Conservation (phyloP, 2,329 filamentous ascomycete species). For the Penicillium sp. region DNA sequence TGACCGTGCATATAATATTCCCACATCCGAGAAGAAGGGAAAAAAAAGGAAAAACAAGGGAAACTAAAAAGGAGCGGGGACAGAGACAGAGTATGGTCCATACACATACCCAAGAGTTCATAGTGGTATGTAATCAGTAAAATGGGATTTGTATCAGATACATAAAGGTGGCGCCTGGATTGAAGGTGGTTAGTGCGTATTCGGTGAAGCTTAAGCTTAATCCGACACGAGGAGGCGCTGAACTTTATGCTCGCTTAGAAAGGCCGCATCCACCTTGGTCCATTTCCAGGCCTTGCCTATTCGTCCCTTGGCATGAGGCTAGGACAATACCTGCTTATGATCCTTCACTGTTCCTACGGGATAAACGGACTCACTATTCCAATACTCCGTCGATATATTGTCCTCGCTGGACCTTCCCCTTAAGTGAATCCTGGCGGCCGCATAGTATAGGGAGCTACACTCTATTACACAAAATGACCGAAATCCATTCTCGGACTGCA, state of each 20-base stretch:
- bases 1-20: too few relatives aligned
- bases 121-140: neutral
- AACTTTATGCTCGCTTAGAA: slow-evolving; percentile 44
- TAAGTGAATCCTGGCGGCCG: neutral
- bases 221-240: slow-evolving; percentile 45
- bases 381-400: too few relatives aligned
- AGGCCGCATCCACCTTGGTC: slow-evolving; percentile 22
- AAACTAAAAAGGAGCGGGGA: too few relatives aligned
- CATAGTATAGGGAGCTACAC: too few relatives aligned
- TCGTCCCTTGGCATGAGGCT: slow-evolving; percentile 20
- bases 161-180: slow-evolving; percentile 39
- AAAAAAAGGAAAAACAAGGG: too few relatives aligned
- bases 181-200: slow-evolving; percentile 40
- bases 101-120: neutral
- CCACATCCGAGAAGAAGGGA: too few relatives aligned
- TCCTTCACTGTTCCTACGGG: neutral
- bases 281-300: slow-evolving; percentile 13
- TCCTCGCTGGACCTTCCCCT: neutral
- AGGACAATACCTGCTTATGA: slow-evolving; percentile 5
- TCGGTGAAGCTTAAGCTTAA: slow-evolving; percentile 50
- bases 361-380: too few relatives aligned
- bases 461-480: too few relatives aligned
- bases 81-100: too few relatives aligned
- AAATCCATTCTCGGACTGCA: too few relatives aligned
- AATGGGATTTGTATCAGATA: slow-evolving; percentile 25